Conservation (phyloP, 2,329 filamentous ascomycete genomes). For the Ophiocordyceps robertsii region DNA sequence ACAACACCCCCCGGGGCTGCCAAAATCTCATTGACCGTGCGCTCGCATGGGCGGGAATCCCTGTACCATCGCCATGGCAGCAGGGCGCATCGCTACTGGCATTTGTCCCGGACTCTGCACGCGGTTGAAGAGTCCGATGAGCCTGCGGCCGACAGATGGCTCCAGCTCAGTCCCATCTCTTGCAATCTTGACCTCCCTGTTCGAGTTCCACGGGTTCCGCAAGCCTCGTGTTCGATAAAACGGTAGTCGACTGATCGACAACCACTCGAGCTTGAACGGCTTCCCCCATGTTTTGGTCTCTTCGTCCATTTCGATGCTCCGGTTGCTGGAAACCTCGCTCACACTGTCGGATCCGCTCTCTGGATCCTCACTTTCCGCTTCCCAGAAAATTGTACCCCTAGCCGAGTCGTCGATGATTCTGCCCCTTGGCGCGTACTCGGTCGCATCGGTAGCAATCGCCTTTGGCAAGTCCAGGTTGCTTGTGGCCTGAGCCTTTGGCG, state of each 20-base stretch:
- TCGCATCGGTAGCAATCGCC: constrained; percentile 68
- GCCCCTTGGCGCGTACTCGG: constrained; percentile 64
- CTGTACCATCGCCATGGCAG: constrained; percentile 21
- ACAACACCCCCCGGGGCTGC: no score
- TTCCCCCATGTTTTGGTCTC: constrained; percentile 67
- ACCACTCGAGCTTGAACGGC: constrained; percentile 83
- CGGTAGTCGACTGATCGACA: constrained; percentile 69
- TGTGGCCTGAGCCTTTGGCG: constrained; percentile 46
- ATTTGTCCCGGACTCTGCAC: constrained; percentile 24
- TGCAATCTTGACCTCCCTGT: constrained; percentile 91
- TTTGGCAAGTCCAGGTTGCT: constrained; percentile 57
- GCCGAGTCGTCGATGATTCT: constrained; percentile 86
- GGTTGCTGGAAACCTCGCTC: constrained; percentile 21
- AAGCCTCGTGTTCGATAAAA: constrained; percentile 83
- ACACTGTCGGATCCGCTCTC: constrained; percentile 31
- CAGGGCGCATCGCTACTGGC: constrained; percentile 15
- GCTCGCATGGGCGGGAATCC: constrained; percentile 23
- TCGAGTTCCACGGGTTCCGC: constrained; percentile 89
- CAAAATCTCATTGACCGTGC: constrained; percentile 14
- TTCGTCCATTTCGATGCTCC: constrained; percentile 27
- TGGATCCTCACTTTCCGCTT: constrained; percentile 52
- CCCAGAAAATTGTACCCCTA: constrained; percentile 95
- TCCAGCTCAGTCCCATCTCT: constrained; percentile 90
- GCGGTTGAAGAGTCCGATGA: constrained; percentile 68
- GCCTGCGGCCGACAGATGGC: constrained; percentile 59